A percentile compares a stretch with the other conserved stretches of the same genome.
Evolutionary conservation across 805 yeast species (phyloP).

Genomic region (Candida arabinofermentans): DNA sequence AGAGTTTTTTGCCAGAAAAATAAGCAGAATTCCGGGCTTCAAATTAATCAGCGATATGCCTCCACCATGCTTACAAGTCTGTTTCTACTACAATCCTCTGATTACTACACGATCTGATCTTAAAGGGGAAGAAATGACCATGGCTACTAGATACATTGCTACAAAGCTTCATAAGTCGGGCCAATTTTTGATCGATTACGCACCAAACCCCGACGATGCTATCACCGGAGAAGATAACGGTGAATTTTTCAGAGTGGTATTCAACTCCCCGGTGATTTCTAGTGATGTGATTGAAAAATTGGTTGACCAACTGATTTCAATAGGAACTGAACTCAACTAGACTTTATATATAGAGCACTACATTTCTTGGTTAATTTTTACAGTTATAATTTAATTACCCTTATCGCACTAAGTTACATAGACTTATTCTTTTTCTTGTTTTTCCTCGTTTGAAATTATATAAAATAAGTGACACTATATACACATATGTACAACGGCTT

Average conservation of each 20-base stretch:
- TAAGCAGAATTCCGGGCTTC: conserved; percentile 42
- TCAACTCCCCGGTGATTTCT: conserved; percentile 63
- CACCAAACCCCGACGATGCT: conserved; percentile 56
- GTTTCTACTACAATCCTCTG: conserved; percentile 64
- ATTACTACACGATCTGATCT: conserved; percentile 12
- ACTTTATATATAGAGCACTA: background rate
- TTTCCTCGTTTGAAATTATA: too few relatives aligned
- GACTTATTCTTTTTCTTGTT: too few relatives aligned
- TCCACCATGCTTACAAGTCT: conserved; percentile 80
- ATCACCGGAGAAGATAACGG: conserved; percentile 46
- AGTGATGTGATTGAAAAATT: conserved; percentile 42
- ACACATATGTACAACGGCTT: background rate
- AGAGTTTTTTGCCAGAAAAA: conserved; percentile 50
- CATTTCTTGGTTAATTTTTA: too few relatives aligned
- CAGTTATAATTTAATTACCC: too few relatives aligned
- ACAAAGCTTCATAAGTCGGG: conserved; percentile 55
- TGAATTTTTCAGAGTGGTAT: conserved; percentile 81
- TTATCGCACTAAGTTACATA: too few relatives aligned
- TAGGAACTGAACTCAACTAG: conserved; percentile 26
- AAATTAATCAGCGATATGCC: conserved; percentile 50
- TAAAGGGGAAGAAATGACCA: conserved; percentile 41
- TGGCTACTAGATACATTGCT: conserved; percentile 59
- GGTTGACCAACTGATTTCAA: conserved; percentile 34
- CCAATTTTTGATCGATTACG: conserved; percentile 71
- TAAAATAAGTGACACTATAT: background rate